Percentiles rank a stretch among this genome's conserved stretches.
These are phyloP conservation scores for Uromyces viciae-fabae DNA, from an alignment of 1,284 basidiomycete genomes.

Conservation along the genomic window DNA sequence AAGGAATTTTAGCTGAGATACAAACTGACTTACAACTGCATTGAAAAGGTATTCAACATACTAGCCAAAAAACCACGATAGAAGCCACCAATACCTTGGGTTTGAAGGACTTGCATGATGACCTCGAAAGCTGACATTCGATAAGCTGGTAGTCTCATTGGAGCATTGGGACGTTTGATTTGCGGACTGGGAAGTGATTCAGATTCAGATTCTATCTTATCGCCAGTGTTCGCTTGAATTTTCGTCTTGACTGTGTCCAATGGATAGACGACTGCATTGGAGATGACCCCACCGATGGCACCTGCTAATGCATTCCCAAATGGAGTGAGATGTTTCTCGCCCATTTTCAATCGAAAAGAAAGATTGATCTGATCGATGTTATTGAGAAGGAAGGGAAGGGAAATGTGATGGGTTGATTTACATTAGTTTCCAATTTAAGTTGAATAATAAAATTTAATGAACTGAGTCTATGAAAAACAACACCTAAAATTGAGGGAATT, in stretches of 20 bases:
- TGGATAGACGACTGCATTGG: conserved; percentile 92
- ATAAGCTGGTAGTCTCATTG: conserved; percentile 49
- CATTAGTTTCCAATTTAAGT: too few relatives aligned
- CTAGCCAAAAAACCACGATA: conserved; percentile 95
- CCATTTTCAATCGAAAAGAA: too few relatives aligned
- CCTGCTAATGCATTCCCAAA: conserved; percentile 90
- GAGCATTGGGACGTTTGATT: conserved; percentile 50
- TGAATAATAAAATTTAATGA: too few relatives aligned
- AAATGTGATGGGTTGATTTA: too few relatives aligned
- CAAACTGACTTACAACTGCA: conserved; percentile 66
- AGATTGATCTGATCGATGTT: too few relatives aligned
- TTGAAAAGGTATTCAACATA: conserved; percentile 96
- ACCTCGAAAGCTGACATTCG: conserved; percentile 49
- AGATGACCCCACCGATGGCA: conserved; percentile 87
- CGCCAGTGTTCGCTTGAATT: conserved; percentile 70
- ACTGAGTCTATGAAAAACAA: too few relatives aligned
- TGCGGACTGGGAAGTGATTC: conserved; percentile 46
- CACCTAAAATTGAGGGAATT: too few relatives aligned
- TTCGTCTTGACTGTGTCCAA: conserved; percentile 91
- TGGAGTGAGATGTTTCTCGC: conserved; percentile 66
- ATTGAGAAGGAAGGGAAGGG: too few relatives aligned
- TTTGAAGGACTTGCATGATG: conserved; percentile 67
- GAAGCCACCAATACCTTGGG: conserved; percentile 74
- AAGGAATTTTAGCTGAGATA: not conserved
- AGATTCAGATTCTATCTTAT: conserved; percentile 53